Conservation (phyloP, 1,139 yeast species). For the Pichia sp. region DNA sequence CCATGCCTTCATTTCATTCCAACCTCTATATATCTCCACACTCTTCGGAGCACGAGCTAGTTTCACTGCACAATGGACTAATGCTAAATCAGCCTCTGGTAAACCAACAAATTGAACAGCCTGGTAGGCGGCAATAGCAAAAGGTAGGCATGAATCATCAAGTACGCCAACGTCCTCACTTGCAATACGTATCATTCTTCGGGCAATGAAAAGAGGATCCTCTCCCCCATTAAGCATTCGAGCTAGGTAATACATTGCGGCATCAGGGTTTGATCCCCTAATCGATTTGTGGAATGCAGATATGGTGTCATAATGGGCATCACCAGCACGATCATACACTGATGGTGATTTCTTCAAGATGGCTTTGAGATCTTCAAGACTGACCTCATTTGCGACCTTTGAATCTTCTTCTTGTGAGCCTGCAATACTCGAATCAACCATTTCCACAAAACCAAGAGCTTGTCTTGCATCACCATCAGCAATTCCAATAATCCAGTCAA, state of each 20-base stretch:
- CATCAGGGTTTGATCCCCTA: conserved; percentile 84
- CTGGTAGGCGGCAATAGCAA: conserved; percentile 78
- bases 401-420: not conserved
- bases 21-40: conserved; percentile 75
- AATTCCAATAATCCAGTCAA: conserved; percentile 65
- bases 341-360: conserved; percentile 47
- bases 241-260: conserved; percentile 78
- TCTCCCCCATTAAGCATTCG: conserved; percentile 91
- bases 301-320: conserved; percentile 88
- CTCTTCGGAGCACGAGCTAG: conserved; percentile 83
- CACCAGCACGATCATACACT: conserved; percentile 82
- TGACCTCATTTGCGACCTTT: conserved; percentile 18
- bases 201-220: conserved; percentile 84
- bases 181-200: conserved; percentile 90
- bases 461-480: conserved; percentile 88
- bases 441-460: conserved; percentile 70
- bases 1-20: conserved; percentile 55
- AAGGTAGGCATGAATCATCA: conserved; percentile 79
- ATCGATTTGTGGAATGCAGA: conserved; percentile 91
- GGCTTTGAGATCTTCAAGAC: conserved; percentile 29
- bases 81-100: conserved; percentile 88
- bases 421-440: conserved; percentile 36
- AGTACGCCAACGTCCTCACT: conserved; percentile 83
- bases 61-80: conserved; percentile 90
- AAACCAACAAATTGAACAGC: conserved; percentile 90